Base-by-base conservation (phyloP, 495 filamentous ascomycete species). In the Pyrenula aspistea region DNA sequence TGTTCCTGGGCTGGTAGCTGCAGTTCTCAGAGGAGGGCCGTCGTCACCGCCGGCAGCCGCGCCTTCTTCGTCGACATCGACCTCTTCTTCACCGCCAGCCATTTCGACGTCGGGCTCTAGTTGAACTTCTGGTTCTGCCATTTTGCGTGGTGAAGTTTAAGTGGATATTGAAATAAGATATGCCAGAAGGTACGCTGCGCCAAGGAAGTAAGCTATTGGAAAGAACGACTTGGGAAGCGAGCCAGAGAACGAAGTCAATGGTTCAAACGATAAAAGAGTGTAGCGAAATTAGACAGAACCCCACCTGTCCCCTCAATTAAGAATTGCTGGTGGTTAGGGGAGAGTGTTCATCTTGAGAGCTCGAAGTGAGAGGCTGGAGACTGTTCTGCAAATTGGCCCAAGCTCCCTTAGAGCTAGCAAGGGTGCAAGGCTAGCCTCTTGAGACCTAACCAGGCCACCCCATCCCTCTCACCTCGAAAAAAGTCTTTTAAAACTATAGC, bases 21-120 rank as follows among this genome's bases (percentile, higher is more conserved):
- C 50, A 21, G 50, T 24, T 15, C 15, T 42, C 31, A 15, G 15
- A 42, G 31, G 15, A 42, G 4, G 4, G 31, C 31, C 31, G 8
- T 52, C 50, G 8, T 52, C 50, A 24, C 50, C 50, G 20, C 50
- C 50, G 4, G 22, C 22, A 52, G n/a, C 50, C 10, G 19, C 50
- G 8, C 20, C 22, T 24, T 52, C 50, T 19, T 24, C 50, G 4
- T 8, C 50, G 10, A 8, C 50, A 21, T 8, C 50, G 8, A 10
- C 50, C 22, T 52, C 50, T 20, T 52, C 50, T 48, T 11, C 42
- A 48, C 42, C 42, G 11, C 11, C 42, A 19, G 50, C 50, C 50
- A 52, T 52, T 52, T 52, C 50, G 50, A 52, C 50, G 20, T 52
- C 50, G 8, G 50, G 50, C 22, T 52, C 50, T 8, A 52, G n/a